These are phyloP conservation scores for Cyberlindnera xishuangbannaensis DNA, from an alignment of 805 yeast genomes.

Conservation along the genomic window DNA sequence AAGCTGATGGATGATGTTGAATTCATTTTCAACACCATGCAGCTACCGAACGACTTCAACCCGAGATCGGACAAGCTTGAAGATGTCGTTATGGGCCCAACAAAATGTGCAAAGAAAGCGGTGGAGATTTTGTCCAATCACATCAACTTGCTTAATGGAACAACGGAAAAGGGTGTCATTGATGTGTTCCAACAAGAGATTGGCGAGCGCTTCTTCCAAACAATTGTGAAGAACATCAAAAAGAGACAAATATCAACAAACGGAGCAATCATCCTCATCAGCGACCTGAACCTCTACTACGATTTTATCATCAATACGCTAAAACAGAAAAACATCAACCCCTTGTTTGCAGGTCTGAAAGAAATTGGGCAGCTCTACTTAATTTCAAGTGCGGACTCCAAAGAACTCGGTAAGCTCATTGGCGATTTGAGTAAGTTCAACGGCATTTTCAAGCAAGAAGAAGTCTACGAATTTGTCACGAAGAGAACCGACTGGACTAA, in stretches of 20 bases:
- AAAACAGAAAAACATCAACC: constrained; percentile 62
- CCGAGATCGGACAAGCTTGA: constrained; percentile 30
- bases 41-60: constrained; percentile 57
- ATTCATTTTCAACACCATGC: constrained; percentile 47
- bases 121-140: constrained; percentile 64
- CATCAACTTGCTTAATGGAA: constrained; percentile 64
- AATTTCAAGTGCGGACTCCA: constrained; percentile 67
- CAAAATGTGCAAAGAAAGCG: constrained; percentile 60
- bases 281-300: constrained; percentile 76
- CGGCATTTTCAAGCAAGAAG: constrained; percentile 89
- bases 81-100: constrained; percentile 36
- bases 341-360: constrained; percentile 73
- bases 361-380: constrained; percentile 81
- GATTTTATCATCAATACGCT: constrained; percentile 57
- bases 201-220: constrained; percentile 76
- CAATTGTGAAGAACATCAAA: constrained; percentile 72
- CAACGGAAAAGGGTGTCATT: constrained; percentile 81
- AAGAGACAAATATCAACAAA: constrained; percentile 63
- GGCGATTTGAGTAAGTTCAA: constrained; percentile 81
- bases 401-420: constrained; percentile 76
- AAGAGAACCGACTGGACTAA: constrained; percentile 81
- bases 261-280: constrained; percentile 79
- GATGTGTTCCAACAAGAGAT: constrained; percentile 94
- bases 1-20: constrained; percentile 80
- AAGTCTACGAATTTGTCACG: constrained; percentile 87